Base-by-base conservation (phyloP, 2,329 filamentous ascomycete genomes). In the Stachybotrys chlorohalonatus region DNA sequence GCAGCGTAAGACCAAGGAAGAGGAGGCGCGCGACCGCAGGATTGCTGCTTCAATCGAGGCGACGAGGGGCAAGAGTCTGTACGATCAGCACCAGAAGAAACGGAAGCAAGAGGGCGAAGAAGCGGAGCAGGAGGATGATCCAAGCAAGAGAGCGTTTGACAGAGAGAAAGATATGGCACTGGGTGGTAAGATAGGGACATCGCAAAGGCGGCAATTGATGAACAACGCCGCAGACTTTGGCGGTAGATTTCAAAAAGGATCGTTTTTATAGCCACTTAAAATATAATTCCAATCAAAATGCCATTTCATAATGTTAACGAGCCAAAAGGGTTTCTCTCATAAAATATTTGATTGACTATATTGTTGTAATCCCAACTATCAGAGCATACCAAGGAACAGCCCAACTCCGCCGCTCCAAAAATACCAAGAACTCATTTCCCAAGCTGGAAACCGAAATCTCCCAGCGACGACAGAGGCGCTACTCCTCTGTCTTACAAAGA, bases 111-210 rank as follows among this genome's bases (percentile, higher is more conserved):
- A 59, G 31, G 55, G 61, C 39, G 57, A 64, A 49, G 73, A 72
- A 58, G 72, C 66, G 7, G 75, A 80, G 58, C 83, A 90, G 59
- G 89, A 94, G 24, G 93, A 96, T 70, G 92, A 97, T 67, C 93
- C 94, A 1, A 96, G 90, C 69, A 87, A 88, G 70, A 79, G 93
- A 57, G 87, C 83, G 0, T 97, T 97, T 71, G 90, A 96, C 72
- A 81, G 85, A 58, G 90, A 96, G 69, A 97, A 96, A 74, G 94
- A 97, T 69, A 96, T 97, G 83, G 87, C 83, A 46, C 73, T 89
- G 2, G 86, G 86, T 8, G 82, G 83, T 16, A 84, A 82, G 63
- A 83, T 96, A 53, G 87, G 84, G 31, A 76, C 84, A 60, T 79
- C 85, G 42, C 85, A 96, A 74, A 83, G 86, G 61, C 83, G 83